Evolutionary conservation across 371 early-diverging fungal genomes (phyloP).

Genomic region (Dipsacomyces acuminosporus): DNA sequence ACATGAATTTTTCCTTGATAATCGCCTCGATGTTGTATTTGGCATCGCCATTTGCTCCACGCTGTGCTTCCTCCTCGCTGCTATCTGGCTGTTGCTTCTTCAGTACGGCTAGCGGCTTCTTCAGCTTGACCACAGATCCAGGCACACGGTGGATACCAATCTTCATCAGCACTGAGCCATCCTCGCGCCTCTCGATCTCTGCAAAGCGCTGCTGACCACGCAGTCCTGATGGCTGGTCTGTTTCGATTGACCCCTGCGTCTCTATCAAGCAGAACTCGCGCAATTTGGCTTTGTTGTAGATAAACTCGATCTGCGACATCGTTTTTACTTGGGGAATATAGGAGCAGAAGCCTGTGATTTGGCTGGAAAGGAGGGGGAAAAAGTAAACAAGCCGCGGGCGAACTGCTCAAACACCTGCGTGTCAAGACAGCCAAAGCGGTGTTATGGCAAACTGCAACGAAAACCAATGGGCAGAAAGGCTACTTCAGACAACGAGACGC

Average conservation of each 20-base stretch:
- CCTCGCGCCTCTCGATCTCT: constrained; percentile 28
- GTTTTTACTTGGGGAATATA: too few species aligned
- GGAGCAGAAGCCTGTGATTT: too few species aligned
- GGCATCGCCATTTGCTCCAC: neutral
- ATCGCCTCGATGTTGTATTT: constrained; percentile 36
- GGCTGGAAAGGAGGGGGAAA: too few species aligned
- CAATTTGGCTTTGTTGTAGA: constrained; percentile 15
- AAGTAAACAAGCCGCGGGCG: too few species aligned
- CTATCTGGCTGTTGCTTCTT: constrained; percentile 5
- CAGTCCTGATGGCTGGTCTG: constrained; percentile 28
- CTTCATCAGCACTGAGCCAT: constrained; percentile 21
- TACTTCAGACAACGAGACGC: too few species aligned
- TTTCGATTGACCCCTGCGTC: constrained; percentile 41
- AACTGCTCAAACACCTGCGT: too few species aligned
- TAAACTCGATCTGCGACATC: constrained; percentile 38
- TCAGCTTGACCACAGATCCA: constrained; percentile 35
- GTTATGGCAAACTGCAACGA: too few species aligned
- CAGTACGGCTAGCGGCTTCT: constrained; percentile 42
- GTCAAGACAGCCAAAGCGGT: too few species aligned
- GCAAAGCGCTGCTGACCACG: constrained; percentile 32
- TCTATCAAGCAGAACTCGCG: constrained; percentile 38
- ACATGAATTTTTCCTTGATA: constrained; percentile 46
- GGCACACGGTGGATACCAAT: constrained; percentile 38
- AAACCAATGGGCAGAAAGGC: too few species aligned
- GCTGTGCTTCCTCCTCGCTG: too few species aligned